Evolutionary conservation across 257 asterid species (phyloP).

Genomic region (Rubia yunnanensis): DNA sequence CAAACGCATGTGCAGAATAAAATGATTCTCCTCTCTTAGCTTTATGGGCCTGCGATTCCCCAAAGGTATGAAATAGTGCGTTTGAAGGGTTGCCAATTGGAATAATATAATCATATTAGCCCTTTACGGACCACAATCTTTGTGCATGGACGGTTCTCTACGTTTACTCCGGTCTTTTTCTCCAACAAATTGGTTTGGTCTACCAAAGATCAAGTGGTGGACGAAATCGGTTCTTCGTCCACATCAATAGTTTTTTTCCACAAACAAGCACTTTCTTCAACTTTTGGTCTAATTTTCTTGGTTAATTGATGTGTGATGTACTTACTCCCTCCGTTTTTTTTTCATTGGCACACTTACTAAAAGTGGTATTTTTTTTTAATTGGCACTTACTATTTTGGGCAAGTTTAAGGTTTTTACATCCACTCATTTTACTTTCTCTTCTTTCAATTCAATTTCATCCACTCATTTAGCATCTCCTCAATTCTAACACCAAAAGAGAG

Average conservation of each 20-base stretch:
- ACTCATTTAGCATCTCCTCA: too few species aligned
- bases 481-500: too few species aligned
- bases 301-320: not conserved
- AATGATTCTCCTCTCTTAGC: not conserved
- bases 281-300: not conserved
- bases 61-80: not conserved
- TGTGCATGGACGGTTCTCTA: slow-evolving; percentile 4
- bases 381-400: too few species aligned
- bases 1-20: not conserved
- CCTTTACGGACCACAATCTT: not conserved
- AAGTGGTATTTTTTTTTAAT: too few species aligned
- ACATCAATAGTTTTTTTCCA: not conserved
- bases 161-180: not conserved
- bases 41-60: not conserved
- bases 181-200: not conserved
- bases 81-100: not conserved
- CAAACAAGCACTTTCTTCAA: not conserved
- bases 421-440: too few species aligned
- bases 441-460: too few species aligned
- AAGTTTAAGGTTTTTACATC: too few species aligned
- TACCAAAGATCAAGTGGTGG: too few species aligned
- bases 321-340: too few species aligned
- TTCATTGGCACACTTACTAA: too few species aligned
- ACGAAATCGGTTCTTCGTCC: not conserved
- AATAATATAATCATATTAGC: not conserved